phyloP scores from a whole-genome alignment of 139 green algal genomes.

The Auxenochlorella pyrenoidosa region DNA sequence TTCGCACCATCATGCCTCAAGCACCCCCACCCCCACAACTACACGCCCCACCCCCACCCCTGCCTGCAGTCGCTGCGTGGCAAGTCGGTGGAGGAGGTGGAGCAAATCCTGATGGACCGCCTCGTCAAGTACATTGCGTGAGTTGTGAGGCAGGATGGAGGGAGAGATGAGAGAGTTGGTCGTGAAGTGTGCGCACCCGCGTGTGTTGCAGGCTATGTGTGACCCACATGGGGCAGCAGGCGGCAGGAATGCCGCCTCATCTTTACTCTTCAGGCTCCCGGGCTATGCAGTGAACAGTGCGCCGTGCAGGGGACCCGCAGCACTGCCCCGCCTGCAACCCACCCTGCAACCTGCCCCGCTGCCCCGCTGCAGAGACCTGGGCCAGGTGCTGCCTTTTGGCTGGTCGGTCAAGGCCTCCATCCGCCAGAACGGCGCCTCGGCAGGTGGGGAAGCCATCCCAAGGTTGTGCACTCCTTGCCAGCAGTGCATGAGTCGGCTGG shows the following conservation, averaged over 20 bases:
- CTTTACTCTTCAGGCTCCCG: too few relatives aligned
- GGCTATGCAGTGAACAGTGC: too few relatives aligned
- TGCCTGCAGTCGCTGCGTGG: constrained; percentile 18
- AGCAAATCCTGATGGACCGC: constrained; percentile 41
- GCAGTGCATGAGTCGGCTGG: too few relatives aligned
- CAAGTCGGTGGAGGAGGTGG: constrained; percentile 36
- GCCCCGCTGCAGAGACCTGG: constrained; percentile 20
- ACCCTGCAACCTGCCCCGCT: not conserved
- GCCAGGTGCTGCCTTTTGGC: constrained; percentile 28
- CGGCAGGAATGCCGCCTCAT: too few relatives aligned
- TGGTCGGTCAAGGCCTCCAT: constrained; percentile 43
- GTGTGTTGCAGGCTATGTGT: too few relatives aligned
- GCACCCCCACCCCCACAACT: too few relatives aligned
- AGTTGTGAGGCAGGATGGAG: not conserved
- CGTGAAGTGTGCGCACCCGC: too few relatives aligned
- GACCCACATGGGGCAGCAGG: too few relatives aligned
- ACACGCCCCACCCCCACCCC: not conserved
- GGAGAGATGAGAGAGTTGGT: too few relatives aligned
- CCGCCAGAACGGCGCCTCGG: constrained; percentile 33
- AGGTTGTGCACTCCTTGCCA: too few relatives aligned
- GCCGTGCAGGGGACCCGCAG: too few relatives aligned
- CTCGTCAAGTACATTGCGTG: constrained; percentile 34
- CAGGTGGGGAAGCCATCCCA: not conserved
- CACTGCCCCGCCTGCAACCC: not conserved
- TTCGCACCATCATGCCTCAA: too few relatives aligned